A percentile compares a stretch with the other conserved stretches of the same genome.
Evolutionary conservation across 129 eudicot genomes (phyloP).

Genomic region (Logfia minima): DNA sequence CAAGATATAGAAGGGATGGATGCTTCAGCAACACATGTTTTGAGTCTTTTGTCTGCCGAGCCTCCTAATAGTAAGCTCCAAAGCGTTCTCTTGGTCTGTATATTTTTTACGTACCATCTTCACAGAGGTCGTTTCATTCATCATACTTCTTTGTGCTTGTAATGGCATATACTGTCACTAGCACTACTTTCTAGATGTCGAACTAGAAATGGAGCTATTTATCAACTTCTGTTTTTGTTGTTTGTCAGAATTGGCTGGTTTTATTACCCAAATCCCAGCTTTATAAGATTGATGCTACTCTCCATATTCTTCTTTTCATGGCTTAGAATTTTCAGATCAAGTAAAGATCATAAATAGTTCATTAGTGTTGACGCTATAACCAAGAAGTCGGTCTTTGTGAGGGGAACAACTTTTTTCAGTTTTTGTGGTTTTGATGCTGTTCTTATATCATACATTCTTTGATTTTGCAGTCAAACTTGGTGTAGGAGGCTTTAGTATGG

Average conservation of each 20-base stretch:
- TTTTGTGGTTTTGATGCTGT: not conserved
- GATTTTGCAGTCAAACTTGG: slow-evolving; percentile 67
- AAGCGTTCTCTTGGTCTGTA: not conserved
- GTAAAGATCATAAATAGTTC: too few relatives aligned
- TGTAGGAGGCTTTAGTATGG: slow-evolving; percentile 95
- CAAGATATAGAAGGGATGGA: slow-evolving; percentile 83
- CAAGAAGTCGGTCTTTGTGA: not conserved
- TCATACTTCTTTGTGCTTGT: not conserved
- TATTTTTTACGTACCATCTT: not conserved
- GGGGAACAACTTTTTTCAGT: not conserved
- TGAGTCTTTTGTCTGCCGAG: slow-evolving; percentile 69
- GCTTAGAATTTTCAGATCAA: too few relatives aligned
- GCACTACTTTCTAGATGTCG: not conserved
- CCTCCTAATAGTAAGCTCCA: slow-evolving; percentile 62
- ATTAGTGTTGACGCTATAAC: too few relatives aligned
- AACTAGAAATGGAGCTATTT: not conserved
- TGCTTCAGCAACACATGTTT: slow-evolving; percentile 79
- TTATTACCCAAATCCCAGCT: not conserved
- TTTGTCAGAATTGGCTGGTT: not conserved
- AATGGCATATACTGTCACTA: not conserved
- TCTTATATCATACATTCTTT: slow-evolving; percentile 14
- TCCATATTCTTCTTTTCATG: too few relatives aligned
- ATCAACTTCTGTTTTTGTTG: slow-evolving; percentile 4
- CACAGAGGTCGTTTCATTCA: not conserved
- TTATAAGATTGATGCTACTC: too few relatives aligned